Evolutionary conservation across 108 stramenopile species (phyloP).

Genomic region (Cylindrotheca fusiformis): DNA sequence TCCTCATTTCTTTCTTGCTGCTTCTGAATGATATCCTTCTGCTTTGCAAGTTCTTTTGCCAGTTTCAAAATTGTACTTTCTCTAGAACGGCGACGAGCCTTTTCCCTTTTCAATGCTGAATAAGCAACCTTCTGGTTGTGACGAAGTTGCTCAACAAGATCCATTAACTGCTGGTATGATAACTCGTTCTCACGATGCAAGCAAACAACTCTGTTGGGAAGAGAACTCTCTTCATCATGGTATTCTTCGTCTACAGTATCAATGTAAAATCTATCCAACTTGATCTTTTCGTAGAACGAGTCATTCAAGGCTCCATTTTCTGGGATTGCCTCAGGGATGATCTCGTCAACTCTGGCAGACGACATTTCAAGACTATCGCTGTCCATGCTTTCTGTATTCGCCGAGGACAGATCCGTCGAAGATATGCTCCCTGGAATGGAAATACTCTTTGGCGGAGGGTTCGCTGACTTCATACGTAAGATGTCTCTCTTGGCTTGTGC

Average conservation of each 20-base stretch:
- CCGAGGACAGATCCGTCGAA: no score
- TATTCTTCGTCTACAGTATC: constrained; percentile 6
- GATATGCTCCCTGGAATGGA: no score
- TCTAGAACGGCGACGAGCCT: constrained; percentile 2
- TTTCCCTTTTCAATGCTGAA: not conserved
- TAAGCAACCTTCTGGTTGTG: not conserved
- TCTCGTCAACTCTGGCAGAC: not conserved
- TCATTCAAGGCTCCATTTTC: not conserved
- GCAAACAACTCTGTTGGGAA: not conserved
- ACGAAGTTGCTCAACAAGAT: not conserved
- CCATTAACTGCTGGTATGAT: constrained; percentile 8
- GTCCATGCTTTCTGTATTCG: constrained; percentile 1
- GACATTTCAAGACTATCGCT: not conserved
- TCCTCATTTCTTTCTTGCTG: not conserved
- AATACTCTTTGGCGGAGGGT: no score
- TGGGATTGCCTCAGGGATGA: not conserved
- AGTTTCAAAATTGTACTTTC: constrained; percentile 29
- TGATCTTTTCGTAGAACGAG: constrained; percentile 1
- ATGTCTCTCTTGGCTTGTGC: no score
- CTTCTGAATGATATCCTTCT: not conserved
- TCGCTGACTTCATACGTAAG: no score
- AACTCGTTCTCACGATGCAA: not conserved
- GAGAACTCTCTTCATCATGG: constrained; percentile 1
- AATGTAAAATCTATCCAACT: constrained; percentile 3
- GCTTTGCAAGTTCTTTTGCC: constrained; percentile 30